Evolutionary conservation across 805 yeast species (phyloP).

Genomic region (Pichia sporocuriosa): DNA sequence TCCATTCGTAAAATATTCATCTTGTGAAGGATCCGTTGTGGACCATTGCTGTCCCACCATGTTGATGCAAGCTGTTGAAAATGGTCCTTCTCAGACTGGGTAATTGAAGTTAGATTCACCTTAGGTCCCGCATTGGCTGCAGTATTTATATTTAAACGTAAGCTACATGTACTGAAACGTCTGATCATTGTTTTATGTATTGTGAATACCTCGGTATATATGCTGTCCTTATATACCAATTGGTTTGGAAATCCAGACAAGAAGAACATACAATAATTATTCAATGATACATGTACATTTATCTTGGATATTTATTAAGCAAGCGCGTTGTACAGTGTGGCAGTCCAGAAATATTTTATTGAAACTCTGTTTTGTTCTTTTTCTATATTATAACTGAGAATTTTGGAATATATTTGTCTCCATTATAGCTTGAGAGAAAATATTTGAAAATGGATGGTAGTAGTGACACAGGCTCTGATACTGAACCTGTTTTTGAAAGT

Average conservation of each 20-base stretch:
- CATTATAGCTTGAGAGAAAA: too few relatives aligned
- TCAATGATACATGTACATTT: too few relatives aligned
- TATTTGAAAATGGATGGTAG: too few relatives aligned
- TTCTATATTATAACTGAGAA: too few relatives aligned
- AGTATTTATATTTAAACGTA: neutral
- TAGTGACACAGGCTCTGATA: slow-evolving; percentile 19
- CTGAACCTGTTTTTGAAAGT: slow-evolving; percentile 38
- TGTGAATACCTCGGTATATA: neutral
- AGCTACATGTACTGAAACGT: neutral
- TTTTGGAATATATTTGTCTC: too few relatives aligned
- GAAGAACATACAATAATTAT: too few relatives aligned
- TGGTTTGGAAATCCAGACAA: too few relatives aligned
- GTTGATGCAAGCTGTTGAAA: slow-evolving; percentile 81
- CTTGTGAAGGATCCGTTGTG: slow-evolving; percentile 88
- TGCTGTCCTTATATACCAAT: too few relatives aligned
- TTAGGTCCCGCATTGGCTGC: neutral
- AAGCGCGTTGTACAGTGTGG: too few relatives aligned
- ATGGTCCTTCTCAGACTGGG: slow-evolving; percentile 65
- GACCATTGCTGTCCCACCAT: slow-evolving; percentile 98
- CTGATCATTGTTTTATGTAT: neutral
- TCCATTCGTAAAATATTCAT: slow-evolving; percentile 91
- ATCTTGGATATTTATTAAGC: too few relatives aligned
- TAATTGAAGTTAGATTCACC: slow-evolving; percentile 31
- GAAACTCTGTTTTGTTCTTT: too few relatives aligned
- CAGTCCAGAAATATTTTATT: too few relatives aligned